Evolutionary conservation across 1,284 basidiomycete species (phyloP).

Genomic region (Cryptococcus sp.): DNA sequence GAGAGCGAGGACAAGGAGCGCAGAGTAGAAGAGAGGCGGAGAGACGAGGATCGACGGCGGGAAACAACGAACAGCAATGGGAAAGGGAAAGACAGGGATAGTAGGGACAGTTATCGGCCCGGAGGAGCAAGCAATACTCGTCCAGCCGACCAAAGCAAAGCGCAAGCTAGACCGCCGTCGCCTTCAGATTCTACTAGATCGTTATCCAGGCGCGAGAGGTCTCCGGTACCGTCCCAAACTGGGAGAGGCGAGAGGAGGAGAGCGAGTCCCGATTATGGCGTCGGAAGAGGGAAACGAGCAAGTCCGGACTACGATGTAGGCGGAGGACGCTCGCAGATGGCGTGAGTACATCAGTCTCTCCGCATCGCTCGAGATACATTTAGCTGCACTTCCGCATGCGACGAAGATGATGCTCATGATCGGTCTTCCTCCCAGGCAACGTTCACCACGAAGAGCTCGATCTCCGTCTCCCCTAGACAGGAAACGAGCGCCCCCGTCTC

Average conservation of each 20-base stretch:
- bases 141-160: neutral
- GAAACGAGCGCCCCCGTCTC: slow-evolving; percentile 19
- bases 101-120: neutral
- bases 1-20: slow-evolving; percentile 9
- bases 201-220: slow-evolving; percentile 1
- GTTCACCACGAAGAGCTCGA: neutral
- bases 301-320: neutral
- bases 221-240: neutral
- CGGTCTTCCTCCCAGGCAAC: neutral
- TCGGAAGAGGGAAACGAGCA: slow-evolving; percentile 15
- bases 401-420: neutral
- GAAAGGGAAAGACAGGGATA: neutral
- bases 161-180: neutral
- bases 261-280: slow-evolving; percentile 36
- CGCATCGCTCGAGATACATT: slow-evolving; percentile 2
- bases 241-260: slow-evolving; percentile 16
- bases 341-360: neutral
- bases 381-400: neutral
- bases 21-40: slow-evolving; percentile 1
- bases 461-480: slow-evolving; percentile 9
- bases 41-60: slow-evolving; percentile 9
- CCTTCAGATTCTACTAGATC: neutral
- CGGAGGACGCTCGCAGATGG: no score
- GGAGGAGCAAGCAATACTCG: neutral
- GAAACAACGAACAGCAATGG: no score